phyloP scores from a whole-genome alignment of 768 basidiomycete species.

The Ramaria rubella region DNA sequence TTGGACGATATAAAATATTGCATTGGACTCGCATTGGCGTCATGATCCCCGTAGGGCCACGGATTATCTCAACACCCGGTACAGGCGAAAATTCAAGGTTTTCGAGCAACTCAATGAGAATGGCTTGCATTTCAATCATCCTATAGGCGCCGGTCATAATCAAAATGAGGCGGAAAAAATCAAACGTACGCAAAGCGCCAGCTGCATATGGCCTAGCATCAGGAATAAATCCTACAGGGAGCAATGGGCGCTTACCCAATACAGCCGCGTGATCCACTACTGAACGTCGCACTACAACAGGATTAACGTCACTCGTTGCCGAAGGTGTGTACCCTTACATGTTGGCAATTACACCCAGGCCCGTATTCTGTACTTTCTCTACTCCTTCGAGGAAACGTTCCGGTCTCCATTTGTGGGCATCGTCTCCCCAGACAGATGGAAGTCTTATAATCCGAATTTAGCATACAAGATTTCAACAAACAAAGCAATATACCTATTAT shows the following conservation, averaged over 20 bases:
- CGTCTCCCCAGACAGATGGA: slow-evolving; percentile 24
- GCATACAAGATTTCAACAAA: neutral
- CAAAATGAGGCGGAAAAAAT: neutral
- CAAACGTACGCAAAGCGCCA: slow-evolving; percentile 15
- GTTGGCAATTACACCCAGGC: slow-evolving; percentile 18
- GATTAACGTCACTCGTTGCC: neutral
- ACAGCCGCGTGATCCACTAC: neutral
- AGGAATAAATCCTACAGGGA: neutral
- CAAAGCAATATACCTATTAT: slow-evolving; percentile 39
- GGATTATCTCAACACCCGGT: slow-evolving; percentile 23
- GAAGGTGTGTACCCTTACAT: slow-evolving; percentile 8
- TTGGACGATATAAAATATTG: no score
- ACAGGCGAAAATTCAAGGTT: slow-evolving; percentile 18
- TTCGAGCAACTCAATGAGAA: slow-evolving; percentile 6
- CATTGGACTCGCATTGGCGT: slow-evolving; percentile 25
- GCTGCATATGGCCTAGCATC: neutral
- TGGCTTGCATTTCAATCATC: slow-evolving; percentile 7
- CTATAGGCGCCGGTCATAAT: slow-evolving; percentile 1
- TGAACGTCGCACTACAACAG: slow-evolving; percentile 1
- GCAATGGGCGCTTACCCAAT: neutral
- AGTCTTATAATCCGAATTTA: slow-evolving; percentile 12
- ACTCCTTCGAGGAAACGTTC: slow-evolving; percentile 17
- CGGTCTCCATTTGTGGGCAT: slow-evolving; percentile 26
- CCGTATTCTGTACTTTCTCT: slow-evolving; percentile 14
- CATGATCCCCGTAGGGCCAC: slow-evolving; percentile 28